Conservation (phyloP, 2,329 filamentous ascomycete genomes). For the Graphiopsis chlorocephala region DNA sequence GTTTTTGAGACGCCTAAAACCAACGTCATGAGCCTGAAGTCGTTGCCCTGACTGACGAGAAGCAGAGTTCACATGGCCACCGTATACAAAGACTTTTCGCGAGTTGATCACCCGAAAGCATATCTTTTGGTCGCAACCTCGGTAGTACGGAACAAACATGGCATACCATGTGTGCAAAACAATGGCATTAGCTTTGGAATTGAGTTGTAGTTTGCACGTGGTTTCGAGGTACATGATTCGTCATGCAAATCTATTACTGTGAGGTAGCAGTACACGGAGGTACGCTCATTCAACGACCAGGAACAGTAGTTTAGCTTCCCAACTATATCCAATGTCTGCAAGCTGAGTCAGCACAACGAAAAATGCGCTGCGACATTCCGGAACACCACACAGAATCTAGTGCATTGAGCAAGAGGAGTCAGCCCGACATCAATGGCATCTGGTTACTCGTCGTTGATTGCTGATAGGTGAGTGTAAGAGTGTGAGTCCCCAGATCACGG, state of each 20-base stretch:
- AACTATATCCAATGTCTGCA: background rate
- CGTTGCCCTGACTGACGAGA: background rate
- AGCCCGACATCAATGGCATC: background rate
- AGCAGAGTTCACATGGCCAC: background rate
- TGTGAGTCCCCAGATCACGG: too few relatives aligned
- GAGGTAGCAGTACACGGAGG: too few relatives aligned
- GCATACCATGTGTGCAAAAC: background rate
- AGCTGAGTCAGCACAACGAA: background rate
- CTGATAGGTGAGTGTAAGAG: too few relatives aligned
- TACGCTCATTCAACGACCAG: background rate
- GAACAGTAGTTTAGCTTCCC: background rate
- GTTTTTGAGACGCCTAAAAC: background rate
- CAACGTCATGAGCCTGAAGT: background rate
- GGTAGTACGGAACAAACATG: background rate
- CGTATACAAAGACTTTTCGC: background rate
- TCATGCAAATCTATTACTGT: background rate
- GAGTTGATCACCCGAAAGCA: background rate
- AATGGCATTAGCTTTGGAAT: background rate
- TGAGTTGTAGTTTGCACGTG: background rate
- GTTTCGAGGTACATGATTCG: background rate
- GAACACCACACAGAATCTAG: background rate
- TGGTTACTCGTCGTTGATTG: background rate
- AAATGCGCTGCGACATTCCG: background rate
- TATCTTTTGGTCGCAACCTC: background rate
- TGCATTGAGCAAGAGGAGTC: background rate